These are phyloP conservation scores for Hypoxylon sp. DNA, from an alignment of 2,329 filamentous ascomycete genomes.

Conservation along the genomic window DNA sequence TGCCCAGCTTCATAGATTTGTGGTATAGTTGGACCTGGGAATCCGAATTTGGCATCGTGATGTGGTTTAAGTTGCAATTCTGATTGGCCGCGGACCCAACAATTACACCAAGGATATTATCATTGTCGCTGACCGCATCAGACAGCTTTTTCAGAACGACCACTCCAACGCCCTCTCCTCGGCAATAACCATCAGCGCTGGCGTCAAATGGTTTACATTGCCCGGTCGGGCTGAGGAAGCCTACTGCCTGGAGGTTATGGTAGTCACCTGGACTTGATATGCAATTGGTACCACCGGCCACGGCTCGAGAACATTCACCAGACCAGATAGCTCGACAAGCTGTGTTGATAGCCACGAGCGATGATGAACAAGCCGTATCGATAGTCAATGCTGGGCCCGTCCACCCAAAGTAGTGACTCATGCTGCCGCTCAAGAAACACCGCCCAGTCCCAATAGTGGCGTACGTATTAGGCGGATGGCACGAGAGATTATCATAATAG, in stretches of 20 bases:
- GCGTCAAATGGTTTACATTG: conserved; percentile 51
- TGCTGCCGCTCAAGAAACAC: conserved; percentile 47
- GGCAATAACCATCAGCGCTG: conserved; percentile 62
- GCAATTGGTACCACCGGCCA: conserved; percentile 37
- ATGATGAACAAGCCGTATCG: conserved; percentile 53
- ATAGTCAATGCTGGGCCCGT: conserved; percentile 43
- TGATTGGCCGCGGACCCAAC: conserved; percentile 51
- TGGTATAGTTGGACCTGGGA: conserved; percentile 53
- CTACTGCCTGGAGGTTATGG: conserved; percentile 33
- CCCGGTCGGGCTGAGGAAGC: conserved; percentile 42
- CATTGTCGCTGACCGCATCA: conserved; percentile 58
- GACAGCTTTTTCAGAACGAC: conserved; percentile 61
- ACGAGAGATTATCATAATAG: too few relatives aligned
- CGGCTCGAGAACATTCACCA: conserved; percentile 45
- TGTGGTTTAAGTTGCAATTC: conserved; percentile 45
- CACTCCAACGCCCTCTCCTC: conserved; percentile 60
- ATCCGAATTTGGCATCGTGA: conserved; percentile 44
- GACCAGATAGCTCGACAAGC: conserved; percentile 48
- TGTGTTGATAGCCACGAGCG: conserved; percentile 51
- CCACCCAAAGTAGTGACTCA: conserved; percentile 49
- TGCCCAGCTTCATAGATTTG: conserved; percentile 50
- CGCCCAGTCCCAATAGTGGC: too few relatives aligned
- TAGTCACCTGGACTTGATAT: conserved; percentile 29
- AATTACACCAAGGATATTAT: conserved; percentile 59
- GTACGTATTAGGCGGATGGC: too few relatives aligned